Base-by-base conservation (phyloP, 495 filamentous ascomycete species). In the Podospora pseudocomata region DNA sequence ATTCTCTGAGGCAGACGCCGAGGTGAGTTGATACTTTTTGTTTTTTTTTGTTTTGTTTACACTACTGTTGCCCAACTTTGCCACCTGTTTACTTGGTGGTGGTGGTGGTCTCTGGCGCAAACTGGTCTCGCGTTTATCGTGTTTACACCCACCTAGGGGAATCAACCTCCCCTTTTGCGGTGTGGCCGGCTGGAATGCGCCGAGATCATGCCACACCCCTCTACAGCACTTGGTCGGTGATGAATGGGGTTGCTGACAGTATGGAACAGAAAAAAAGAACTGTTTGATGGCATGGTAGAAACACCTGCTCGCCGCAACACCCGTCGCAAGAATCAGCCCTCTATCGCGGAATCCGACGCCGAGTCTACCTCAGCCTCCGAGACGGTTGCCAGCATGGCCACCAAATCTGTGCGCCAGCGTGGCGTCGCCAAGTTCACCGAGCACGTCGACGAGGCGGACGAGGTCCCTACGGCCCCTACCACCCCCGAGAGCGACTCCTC, bases 201-300 rank as follows among this genome's bases (percentile, higher is more conserved):
- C 49, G 26, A 60, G 16, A 26, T 39, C 20, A 11, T 16, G 2
- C 55, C 64, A 49, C 18, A 49, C 26, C 63, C 32, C 20, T 64
- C n/a, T 16, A 39, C 18, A 16, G 18, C 26, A 19, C 2, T 16
- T 26, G 26, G 3, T 58, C 26, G 28, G 23, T 32, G 39, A 49
- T 49, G 6, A 49, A 49, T 0, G 9, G 39, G 7, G 15, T 49
- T 49, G 9, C 39, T 49, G 15, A 49, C 39, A 49, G 5, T 49
- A 49, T 49, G 13, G 32, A 49, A 60, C 59, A 84, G 82, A 67
- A 84, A 84, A 68, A 82, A 82, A 74, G 82, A 84, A 66, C 77
- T 81, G 54, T 84, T 83, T 65, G 79, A 83, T n/a, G 82, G 82
- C 65, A 82, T 84, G 82, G 68, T 84, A 32, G 81, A 81, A 70